A percentile compares a stretch with the other conserved stretches of the same genome.
These are phyloP conservation scores for Trametes hirsuta DNA, from an alignment of 1,284 basidiomycete species.

Conservation along the genomic window DNA sequence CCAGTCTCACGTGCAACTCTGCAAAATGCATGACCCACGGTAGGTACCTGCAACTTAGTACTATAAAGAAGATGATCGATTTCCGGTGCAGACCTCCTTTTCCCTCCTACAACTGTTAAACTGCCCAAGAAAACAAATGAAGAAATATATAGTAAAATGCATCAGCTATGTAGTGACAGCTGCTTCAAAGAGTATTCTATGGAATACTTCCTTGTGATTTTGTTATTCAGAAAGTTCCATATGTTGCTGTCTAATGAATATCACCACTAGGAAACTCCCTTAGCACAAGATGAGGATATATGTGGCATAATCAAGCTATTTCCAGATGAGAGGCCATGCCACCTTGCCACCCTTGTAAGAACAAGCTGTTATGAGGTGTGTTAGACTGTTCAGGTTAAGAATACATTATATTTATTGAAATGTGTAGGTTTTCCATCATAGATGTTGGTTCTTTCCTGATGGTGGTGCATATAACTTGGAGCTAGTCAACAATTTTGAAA, in stretches of 20 bases:
- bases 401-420: background rate
- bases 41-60: slow-evolving; percentile 12
- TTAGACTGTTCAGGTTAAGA: slow-evolving; percentile 8
- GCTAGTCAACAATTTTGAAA: background rate
- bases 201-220: background rate
- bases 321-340: slow-evolving; percentile 40
- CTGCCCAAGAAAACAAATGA: background rate
- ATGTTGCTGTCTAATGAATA: too few species aligned
- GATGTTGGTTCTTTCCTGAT: slow-evolving; percentile 21
- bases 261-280: background rate
- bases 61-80: background rate
- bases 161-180: background rate
- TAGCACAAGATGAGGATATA: background rate
- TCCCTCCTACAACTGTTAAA: background rate
- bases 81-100: background rate
- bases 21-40: slow-evolving; percentile 28
- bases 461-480: background rate
- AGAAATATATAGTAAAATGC: background rate
- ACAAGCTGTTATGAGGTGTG: slow-evolving; percentile 45
- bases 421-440: slow-evolving; percentile 35
- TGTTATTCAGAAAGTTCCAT: background rate
- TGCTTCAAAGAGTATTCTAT: background rate
- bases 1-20: slow-evolving; percentile 33
- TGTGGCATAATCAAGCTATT: slow-evolving; percentile 32
- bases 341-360: slow-evolving; percentile 42